Conservation (phyloP, 148 eudicot genomes). For the Rhododendron molle region DNA sequence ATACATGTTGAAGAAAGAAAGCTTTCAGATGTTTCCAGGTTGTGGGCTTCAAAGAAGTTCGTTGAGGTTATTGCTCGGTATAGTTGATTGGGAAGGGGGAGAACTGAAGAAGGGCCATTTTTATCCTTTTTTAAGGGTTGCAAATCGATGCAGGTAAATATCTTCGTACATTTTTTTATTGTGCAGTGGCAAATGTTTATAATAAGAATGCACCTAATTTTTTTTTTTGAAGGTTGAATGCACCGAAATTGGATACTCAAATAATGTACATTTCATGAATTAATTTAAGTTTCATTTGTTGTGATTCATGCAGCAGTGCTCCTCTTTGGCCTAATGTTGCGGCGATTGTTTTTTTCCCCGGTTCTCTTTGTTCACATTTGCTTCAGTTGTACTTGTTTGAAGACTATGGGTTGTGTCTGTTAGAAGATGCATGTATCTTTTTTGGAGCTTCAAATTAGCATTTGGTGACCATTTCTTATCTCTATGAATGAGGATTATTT, state of each 20-base stretch:
- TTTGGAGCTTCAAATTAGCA: neutral
- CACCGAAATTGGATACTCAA: neutral
- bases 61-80: neutral
- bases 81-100: neutral
- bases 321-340: neutral
- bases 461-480: neutral
- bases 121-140: neutral
- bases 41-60: slow-evolving; percentile 23
- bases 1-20: slow-evolving; percentile 40
- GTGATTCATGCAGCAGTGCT: neutral
- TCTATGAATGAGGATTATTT: neutral
- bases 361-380: neutral
- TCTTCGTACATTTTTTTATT: neutral
- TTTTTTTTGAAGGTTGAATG: neutral
- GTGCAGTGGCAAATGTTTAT: neutral
- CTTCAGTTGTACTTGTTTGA: neutral
- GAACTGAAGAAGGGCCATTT: neutral
- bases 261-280: neutral
- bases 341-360: neutral
- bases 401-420: neutral
- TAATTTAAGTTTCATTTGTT: neutral
- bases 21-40: slow-evolving; percentile 31
- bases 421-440: neutral
- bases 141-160: neutral
- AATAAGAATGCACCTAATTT: too few relatives aligned